These are phyloP conservation scores for Talaromyces sp. DNA, from an alignment of 2,329 filamentous ascomycete species.

Conservation along the genomic window DNA sequence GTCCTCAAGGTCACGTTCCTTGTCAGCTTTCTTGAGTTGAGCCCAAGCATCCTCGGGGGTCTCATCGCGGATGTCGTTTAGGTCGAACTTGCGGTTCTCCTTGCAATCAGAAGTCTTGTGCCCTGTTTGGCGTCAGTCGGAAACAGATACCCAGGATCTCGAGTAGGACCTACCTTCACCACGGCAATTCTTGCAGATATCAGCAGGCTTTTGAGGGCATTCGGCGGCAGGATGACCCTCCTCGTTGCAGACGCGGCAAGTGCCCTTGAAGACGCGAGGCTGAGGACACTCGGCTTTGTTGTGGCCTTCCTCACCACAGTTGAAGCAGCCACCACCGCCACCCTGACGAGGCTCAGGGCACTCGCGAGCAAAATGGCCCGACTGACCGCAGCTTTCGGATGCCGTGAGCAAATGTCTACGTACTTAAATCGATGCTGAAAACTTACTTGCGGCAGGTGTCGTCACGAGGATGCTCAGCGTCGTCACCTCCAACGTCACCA, in stretches of 20 bases:
- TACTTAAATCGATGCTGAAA: neutral
- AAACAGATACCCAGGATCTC: neutral
- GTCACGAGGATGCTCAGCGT: slow-evolving; percentile 20
- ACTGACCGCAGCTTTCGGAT: slow-evolving; percentile 32
- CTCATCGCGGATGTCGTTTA: slow-evolving; percentile 45
- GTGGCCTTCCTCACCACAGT: slow-evolving; percentile 46
- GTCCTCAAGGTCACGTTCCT: slow-evolving; percentile 48
- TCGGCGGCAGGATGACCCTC: slow-evolving; percentile 45
- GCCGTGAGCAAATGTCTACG: neutral
- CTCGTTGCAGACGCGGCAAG: slow-evolving; percentile 45
- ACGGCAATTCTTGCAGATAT: slow-evolving; percentile 48
- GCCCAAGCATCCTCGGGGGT: slow-evolving; percentile 50
- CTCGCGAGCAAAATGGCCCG: slow-evolving; percentile 40
- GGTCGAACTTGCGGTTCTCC: slow-evolving; percentile 44
- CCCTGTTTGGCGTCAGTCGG: slow-evolving; percentile 29
- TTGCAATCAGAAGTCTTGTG: slow-evolving; percentile 46
- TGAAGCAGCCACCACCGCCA: slow-evolving; percentile 41
- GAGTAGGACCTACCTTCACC: slow-evolving; percentile 36
- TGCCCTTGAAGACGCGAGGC: slow-evolving; percentile 46
- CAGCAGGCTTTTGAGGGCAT: slow-evolving; percentile 43
- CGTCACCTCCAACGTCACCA: slow-evolving; percentile 1
- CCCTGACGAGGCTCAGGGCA: slow-evolving; percentile 42
- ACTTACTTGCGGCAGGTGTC: slow-evolving; percentile 38
- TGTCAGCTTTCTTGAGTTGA: slow-evolving; percentile 47
- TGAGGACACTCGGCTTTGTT: slow-evolving; percentile 45